A percentile compares a stretch with the other conserved stretches of the same genome.
phyloP scores from a whole-genome alignment of 2,329 filamentous ascomycete genomes.

The Penicillium sp. region DNA sequence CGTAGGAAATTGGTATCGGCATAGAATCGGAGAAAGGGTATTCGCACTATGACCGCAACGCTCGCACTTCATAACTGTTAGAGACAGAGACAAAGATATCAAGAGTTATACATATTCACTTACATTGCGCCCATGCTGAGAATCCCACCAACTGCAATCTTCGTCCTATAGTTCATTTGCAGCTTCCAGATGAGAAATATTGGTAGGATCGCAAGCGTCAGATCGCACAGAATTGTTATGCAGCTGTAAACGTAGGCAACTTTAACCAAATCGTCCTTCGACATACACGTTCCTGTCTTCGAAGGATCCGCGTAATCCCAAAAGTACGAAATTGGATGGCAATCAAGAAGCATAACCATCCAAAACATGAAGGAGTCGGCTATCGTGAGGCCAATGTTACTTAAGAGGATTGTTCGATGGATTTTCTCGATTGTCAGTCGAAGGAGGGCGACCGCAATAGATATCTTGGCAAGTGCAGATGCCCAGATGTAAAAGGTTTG shows the following conservation, averaged over 20 bases:
- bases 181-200: constrained; percentile 25
- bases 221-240: constrained; percentile 18
- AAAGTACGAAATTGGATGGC: constrained; percentile 1
- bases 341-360: constrained; percentile 1
- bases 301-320: constrained; percentile 8
- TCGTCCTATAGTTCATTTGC: constrained; percentile 24
- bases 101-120: not conserved
- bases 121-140: constrained; percentile 29
- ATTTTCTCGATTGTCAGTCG: constrained; percentile 47
- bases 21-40: constrained; percentile 18
- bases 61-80: constrained; percentile 16
- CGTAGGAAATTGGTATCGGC: not conserved
- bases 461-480: constrained; percentile 50
- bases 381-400: constrained; percentile 45
- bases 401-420: constrained; percentile 50
- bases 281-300: constrained; percentile 8
- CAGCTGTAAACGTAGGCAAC: constrained; percentile 27
- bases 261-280: constrained; percentile 8
- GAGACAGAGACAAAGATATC: not conserved
- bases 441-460: constrained; percentile 54
- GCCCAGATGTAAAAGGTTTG: constrained; percentile 53
- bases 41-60: constrained; percentile 26
- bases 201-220: constrained; percentile 24
- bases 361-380: constrained; percentile 47
- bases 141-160: constrained; percentile 21